Base-by-base conservation (phyloP, 805 yeast species). In the Priceomyces haplophilus region DNA sequence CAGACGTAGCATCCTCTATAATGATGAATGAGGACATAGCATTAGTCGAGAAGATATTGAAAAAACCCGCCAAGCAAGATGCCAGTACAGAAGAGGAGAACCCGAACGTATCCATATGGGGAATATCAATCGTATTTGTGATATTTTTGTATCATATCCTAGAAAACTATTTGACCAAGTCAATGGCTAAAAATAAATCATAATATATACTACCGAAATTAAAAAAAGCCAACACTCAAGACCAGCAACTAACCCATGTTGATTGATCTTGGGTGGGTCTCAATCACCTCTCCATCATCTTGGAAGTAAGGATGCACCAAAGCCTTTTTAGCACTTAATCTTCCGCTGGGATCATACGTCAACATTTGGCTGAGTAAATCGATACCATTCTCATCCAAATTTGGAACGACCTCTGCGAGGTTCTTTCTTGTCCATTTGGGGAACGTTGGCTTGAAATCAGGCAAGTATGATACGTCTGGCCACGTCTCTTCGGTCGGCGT, bases 251-350 rank as follows among this genome's bases (percentile, higher is more conserved):
- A 66, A n/a, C 67, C 69, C 74, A 69, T 69, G 50, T 58, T 67
- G 17, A 67, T 62, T 7, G 71, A 64, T 32, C 72, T 56, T 25
- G 67, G 58, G 50, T 60, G 67, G 24, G 51, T 53, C 42, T 65
- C 69, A 49, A 48, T 51, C 27, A 44, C 44, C 19, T 60, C 68
- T 31, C 54, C 58, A 32, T 75, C 82, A 44, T 80, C 84, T 46
- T 75, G 77, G 67, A 88, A 88, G 63, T 88, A 93, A 8, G 96
- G 95, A 65, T 91, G 98, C 51, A 77, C 59, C 46, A 90, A 75
- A 2, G 98, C 97, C 50, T 97, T 77, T 67, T 89, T 90, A 42
- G 99, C 99, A 56, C 95, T 84, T 54, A 93, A 86, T 62, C 99
- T 76, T 49, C 83, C 80, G 40, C 95, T 89, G 16, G 99, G 99